These are phyloP conservation scores for Jamesozyma rosinii DNA, from an alignment of 805 yeast genomes.

Conservation along the genomic window DNA sequence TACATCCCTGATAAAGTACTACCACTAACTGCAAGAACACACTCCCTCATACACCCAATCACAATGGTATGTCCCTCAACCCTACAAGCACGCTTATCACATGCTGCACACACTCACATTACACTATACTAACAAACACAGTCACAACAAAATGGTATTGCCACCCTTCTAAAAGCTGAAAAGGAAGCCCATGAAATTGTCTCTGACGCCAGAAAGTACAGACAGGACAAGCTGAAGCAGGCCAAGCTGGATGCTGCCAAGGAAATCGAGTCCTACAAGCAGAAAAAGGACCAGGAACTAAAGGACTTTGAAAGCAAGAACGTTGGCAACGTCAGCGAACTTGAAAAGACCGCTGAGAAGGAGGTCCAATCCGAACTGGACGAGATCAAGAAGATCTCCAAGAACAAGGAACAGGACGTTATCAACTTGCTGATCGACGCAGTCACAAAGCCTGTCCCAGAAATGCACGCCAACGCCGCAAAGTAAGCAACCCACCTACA, in stretches of 20 bases:
- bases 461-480: slow-evolving; percentile 68
- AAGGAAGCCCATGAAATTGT: slow-evolving; percentile 96
- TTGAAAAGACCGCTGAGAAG: slow-evolving; percentile 66
- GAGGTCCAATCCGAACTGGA: slow-evolving; percentile 63
- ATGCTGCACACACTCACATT: slow-evolving; percentile 18
- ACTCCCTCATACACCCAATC: not conserved
- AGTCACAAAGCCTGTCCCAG: slow-evolving; percentile 69
- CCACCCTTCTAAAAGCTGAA: slow-evolving; percentile 57
- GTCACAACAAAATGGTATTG: slow-evolving; percentile 32
- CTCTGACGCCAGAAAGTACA: slow-evolving; percentile 80
- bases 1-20: no score
- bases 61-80: not conserved
- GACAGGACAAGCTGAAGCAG: slow-evolving; percentile 72
- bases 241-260: slow-evolving; percentile 88
- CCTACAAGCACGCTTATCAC: slow-evolving; percentile 15
- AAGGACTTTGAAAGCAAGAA: slow-evolving; percentile 62
- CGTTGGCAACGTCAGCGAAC: slow-evolving; percentile 42
- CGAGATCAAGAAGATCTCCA: slow-evolving; percentile 55
- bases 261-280: slow-evolving; percentile 81
- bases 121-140: not conserved
- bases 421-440: slow-evolving; percentile 72
- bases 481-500: not conserved
- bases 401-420: slow-evolving; percentile 55
- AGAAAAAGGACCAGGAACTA: slow-evolving; percentile 75
- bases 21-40: no score